Conservation (phyloP, 345 rosid genomes). For the Citrus hindsii region DNA sequence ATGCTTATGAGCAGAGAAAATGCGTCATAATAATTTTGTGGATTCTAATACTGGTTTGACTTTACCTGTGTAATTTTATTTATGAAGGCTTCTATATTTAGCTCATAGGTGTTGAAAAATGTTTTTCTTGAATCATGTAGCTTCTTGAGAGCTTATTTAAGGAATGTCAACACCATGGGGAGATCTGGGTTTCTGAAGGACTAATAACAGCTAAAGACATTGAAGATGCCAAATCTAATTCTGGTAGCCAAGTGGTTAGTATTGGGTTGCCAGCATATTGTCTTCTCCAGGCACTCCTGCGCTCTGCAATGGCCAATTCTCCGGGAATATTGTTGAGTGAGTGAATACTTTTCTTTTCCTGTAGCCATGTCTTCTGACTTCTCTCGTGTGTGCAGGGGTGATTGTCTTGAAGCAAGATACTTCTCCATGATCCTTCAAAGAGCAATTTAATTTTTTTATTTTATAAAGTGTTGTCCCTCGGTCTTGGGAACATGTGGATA, state of each 20-base stretch:
- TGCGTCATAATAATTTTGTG: neutral
- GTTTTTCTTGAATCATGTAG: conserved; percentile 33
- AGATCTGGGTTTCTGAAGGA: conserved; percentile 64
- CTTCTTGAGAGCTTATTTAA: conserved; percentile 57
- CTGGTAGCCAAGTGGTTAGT: conserved; percentile 63
- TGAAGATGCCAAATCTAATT: conserved; percentile 64
- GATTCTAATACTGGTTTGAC: neutral
- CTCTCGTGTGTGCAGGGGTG: neutral
- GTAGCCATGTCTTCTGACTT: neutral
- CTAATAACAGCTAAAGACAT: conserved; percentile 73
- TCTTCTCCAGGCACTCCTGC: conserved; percentile 59
- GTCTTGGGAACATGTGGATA: neutral
- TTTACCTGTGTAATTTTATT: neutral
- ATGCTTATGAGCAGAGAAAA: neutral
- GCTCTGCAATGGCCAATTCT: conserved; percentile 59
- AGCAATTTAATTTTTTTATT: neutral
- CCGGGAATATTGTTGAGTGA: conserved; percentile 68
- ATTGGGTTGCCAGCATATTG: conserved; percentile 90
- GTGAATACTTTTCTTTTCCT: conserved; percentile 14
- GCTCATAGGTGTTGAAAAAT: conserved; percentile 8
- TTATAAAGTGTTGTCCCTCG: neutral
- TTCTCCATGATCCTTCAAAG: neutral
- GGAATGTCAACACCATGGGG: conserved; percentile 58
- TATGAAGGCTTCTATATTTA: neutral
- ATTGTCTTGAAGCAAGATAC: neutral